Evolutionary conservation across 2,329 filamentous ascomycete species (phyloP), one percentile per base, ranked within the genome.

Genomic region (Fusarium drepaniforme): DNA sequence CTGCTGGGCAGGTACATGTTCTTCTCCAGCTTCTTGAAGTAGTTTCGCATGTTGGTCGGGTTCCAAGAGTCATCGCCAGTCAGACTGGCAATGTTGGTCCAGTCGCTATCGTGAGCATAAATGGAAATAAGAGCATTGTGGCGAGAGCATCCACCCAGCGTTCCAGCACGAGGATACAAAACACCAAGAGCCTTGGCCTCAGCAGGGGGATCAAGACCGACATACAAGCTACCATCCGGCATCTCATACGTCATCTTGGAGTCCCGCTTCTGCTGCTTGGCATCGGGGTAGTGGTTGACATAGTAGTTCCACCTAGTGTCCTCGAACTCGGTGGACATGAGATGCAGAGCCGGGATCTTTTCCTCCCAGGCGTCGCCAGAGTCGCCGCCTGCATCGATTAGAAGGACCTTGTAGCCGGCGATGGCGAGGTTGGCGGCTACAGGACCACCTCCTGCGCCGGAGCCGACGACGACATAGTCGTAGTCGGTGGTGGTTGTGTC

Each of bases 391-490:
- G 89, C 89, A 71, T 91, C 90, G 30, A 91, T 85, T 4, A 91
- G 83, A n/a, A 91, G 84, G 7, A 89, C 88, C 70, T 85, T 88
- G 80, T 88, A 85, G 51, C 89, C 89, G 12, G 88, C 88, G 23
- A 87, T 83, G 16, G 90, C 90, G 46, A 91, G 86, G 56, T 88
- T 85, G 53, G 87, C 86, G 8, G 89, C 88, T 5, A 90, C 80
- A 5, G 89, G 88, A 33, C 85, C 88, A 57, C 89, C 89, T 37
- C 89, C 89, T 3, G 89, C 84, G 4, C 89, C 89, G 15, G 87
- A 89, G 7, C 90, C 90, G 40, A 91, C 86, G 18, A 91, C 84
- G n/a, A 91, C 84, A 80, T 90, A 91, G 72, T 91, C 90, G 73
- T 90, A 90, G 7, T 77, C 62, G 2, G 58, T 66, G 7, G 51